Conservation (phyloP, 2,329 filamentous ascomycete genomes). For the Dothistroma septosporum region DNA sequence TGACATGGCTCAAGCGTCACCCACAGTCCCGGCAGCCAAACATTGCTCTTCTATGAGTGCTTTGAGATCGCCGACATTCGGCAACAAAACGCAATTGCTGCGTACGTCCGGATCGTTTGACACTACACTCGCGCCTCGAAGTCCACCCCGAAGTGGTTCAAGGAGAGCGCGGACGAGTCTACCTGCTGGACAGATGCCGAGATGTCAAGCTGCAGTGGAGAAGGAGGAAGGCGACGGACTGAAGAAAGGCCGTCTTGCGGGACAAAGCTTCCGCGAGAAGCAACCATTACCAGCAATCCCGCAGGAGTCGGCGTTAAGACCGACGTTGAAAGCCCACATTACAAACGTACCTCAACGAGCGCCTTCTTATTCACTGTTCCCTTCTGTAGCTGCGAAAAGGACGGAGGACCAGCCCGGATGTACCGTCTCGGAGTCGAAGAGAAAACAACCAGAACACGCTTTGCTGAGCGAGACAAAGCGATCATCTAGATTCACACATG, state of each 20-base stretch:
- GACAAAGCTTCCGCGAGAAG: constrained; percentile 16
- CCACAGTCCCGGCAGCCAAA: constrained; percentile 3
- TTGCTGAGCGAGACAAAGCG: constrained; percentile 12
- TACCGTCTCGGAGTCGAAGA: not conserved
- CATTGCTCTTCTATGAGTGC: constrained; percentile 24
- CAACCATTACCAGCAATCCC: constrained; percentile 17
- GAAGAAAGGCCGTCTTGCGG: constrained; percentile 6
- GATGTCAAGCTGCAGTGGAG: not conserved
- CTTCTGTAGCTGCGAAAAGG: not conserved
- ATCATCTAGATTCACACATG: constrained; percentile 10
- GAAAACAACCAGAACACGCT: not conserved
- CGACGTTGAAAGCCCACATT: not conserved
- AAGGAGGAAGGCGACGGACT: not conserved
- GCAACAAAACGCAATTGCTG: not conserved
- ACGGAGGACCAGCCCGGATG: not conserved
- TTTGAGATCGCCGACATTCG: constrained; percentile 13
- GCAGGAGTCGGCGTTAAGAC: not conserved
- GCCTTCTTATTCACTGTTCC: constrained; percentile 3
- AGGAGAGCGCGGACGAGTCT: not conserved
- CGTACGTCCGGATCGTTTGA: not conserved
- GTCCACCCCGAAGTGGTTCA: not conserved
- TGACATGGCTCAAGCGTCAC: not conserved
- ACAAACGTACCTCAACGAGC: not conserved
- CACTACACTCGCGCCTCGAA: not conserved
- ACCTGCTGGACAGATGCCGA: not conserved